Evolutionary conservation across 768 basidiomycete genomes (phyloP), one percentile per base, ranked within the genome.

Genomic region (Suillus brevipes): DNA sequence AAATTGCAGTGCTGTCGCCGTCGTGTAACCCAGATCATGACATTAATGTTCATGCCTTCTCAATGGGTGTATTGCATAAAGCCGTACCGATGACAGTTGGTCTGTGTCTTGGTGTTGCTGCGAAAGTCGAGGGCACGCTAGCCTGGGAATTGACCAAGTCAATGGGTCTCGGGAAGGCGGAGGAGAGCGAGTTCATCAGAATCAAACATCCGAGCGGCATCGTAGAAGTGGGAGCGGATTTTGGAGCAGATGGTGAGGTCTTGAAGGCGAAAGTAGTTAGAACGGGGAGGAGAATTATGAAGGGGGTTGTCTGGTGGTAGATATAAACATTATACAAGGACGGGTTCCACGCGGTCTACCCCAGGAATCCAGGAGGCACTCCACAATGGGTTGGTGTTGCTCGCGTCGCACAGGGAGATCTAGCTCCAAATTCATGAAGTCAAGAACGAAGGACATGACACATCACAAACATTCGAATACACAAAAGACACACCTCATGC

Each of bases 21-120:
- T 83, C 78, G 13, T 10, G 64, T 62, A 10, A 64, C 65, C 23
- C 71, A 62, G 58, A 75, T 73, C 52, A 61, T 53, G 14, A 73
- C 73, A 79, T 90, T 58, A 77, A 78, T 28, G 78, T 88, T 14
- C 81, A 87, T 62, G 85, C 89, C 8, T 78, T 88, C 36, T 89
- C 89, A 0, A 89, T 92, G 89, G 89, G 89, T 1, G 84, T 87
- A 4, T 75, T 87, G 18, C 88, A 91, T 73, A 86, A 86, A 64
- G 89, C 91, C 0, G 83, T 90, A 0, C 89, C 88, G 0, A 87
- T 91, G 86, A 91, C 89, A 0, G 85, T 92, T 4, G 89, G 85
- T 0, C 78, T 90, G 38, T 87, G 89, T 68, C 80, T 89, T 8
- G 89, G 89, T 0, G 88, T 90, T 20, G 88, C 89, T 0, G 79